Percentiles rank a stretch among this genome's conserved stretches.
Evolutionary conservation across 495 filamentous ascomycete species (phyloP).

Genomic region (Pyrenula massariospora): DNA sequence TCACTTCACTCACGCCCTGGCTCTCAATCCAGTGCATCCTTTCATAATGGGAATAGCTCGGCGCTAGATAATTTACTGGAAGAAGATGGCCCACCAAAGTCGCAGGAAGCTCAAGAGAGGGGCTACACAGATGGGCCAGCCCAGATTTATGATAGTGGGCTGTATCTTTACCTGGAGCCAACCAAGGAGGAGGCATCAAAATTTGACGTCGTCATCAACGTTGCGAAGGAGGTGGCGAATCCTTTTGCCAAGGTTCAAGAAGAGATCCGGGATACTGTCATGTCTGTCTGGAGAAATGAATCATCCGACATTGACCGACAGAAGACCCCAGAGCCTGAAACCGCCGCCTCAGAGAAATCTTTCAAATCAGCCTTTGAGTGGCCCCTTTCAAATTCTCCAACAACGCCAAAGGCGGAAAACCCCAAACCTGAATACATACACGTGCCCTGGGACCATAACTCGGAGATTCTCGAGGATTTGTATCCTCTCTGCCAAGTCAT

Average conservation of each 20-base stretch:
- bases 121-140: constrained; percentile 90
- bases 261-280: constrained; percentile 23
- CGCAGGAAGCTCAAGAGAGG: constrained; percentile 68
- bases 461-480: constrained; percentile 82
- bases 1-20: constrained; percentile 4
- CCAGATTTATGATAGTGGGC: constrained; percentile 83
- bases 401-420: constrained; percentile 25
- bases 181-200: constrained; percentile 70
- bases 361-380: constrained; percentile 64
- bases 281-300: constrained; percentile 28
- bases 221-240: constrained; percentile 86
- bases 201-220: constrained; percentile 91
- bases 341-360: constrained; percentile 55
- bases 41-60: constrained; percentile 4
- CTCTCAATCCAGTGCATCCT: constrained; percentile 14
- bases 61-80: constrained; percentile 43
- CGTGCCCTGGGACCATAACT: constrained; percentile 96
- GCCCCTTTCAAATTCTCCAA: constrained; percentile 36
- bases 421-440: constrained; percentile 84
- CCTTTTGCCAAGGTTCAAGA: constrained; percentile 47
- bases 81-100: constrained; percentile 68
- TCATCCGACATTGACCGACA: constrained; percentile 22
- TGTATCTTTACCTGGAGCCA: constrained; percentile 86
- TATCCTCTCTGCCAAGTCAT: constrained; percentile 77
- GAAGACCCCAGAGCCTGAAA: constrained; percentile 51